Evolutionary conservation across 2,329 filamentous ascomycete species (phyloP), one percentile per base, ranked within the genome.

Genomic region (Didymella segeticola): DNA sequence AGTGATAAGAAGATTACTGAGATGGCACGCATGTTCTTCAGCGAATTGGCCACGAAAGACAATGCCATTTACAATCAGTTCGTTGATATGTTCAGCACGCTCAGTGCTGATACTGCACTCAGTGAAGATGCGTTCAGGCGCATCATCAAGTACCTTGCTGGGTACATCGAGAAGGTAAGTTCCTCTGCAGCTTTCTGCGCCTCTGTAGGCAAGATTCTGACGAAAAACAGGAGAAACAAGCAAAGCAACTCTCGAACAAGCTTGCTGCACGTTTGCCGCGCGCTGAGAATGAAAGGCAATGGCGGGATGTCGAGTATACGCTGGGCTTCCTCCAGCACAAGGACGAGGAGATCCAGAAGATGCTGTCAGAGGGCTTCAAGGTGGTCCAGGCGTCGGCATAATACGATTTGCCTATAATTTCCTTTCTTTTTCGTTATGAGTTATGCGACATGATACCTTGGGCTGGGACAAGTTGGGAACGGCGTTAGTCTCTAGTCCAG

Each of bases 21-120:
- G 70, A 83, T 99, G 69, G 91, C 92, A 12, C 84, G 91, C 54
- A 98, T 98, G 93, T 99, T 99, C 85, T 99, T 99, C 76, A 93
- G 91, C 0, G 95, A 99, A 76, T 83, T 99, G 49, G 92, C 93
- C 57, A 96, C 92, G 64, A 99, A 99, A 80, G 95, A 99, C 74
- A 99, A 99, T 70, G 95, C 95, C 2, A 91, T 99, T 2, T 99
- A 99, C 76, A 99, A 99, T 74, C 93, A 99, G 78, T 99, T 99
- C 76, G 92, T 99, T 23, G 95, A 99, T 72, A 98, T 99, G 91
- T 99, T 99, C 76, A 93, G 90, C 70, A 79, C 98, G 61, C 81
- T 99, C 39, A 95, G 90, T 53, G 89, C 92, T 0, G 93, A 96
- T 64, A 84, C 85, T 47, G 85, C 82, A 25, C 80, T 99, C 62